Conservation (phyloP, 108 stramenopile species). For the Fragilariopsis cylindrus region DNA sequence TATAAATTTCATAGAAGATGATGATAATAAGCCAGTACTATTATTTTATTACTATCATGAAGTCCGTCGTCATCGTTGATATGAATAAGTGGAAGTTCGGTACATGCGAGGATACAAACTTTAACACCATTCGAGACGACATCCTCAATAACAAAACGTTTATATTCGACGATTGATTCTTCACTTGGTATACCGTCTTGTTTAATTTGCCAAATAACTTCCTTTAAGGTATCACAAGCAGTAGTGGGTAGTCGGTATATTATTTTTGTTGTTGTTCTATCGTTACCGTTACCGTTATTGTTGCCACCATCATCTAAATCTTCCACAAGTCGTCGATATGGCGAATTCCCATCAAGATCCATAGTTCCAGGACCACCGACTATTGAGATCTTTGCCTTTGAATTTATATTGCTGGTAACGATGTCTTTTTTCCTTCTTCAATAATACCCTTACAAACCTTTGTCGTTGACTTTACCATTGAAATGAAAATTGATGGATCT, state of each 20-base stretch:
- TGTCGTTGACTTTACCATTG: conserved; percentile 3
- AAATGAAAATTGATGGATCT: conserved; percentile 5
- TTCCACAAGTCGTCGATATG: conserved; percentile 1
- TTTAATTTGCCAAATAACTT: conserved; percentile 4
- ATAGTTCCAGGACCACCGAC: conserved; percentile 14
- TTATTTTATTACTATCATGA: background rate
- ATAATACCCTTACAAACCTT: background rate
- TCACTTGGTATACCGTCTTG: background rate
- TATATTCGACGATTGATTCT: background rate
- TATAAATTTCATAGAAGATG: background rate
- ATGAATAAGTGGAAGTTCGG: conserved; percentile 11
- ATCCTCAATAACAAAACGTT: background rate
- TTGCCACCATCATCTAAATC: background rate
- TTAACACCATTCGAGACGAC: background rate
- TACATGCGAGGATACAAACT: conserved; percentile 11
- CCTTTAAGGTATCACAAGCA: background rate
- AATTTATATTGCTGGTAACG: background rate
- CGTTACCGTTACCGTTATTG: background rate
- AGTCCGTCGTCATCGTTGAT: background rate
- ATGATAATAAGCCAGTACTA: no score
- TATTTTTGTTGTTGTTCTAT: no score
- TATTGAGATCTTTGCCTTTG: background rate
- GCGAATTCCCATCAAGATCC: conserved; percentile 10
- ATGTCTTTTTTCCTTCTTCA: background rate
- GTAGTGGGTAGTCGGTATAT: background rate